Evolutionary conservation across 441 rosid species (phyloP).

Genomic region (Rhodomyrtus psidioides): DNA sequence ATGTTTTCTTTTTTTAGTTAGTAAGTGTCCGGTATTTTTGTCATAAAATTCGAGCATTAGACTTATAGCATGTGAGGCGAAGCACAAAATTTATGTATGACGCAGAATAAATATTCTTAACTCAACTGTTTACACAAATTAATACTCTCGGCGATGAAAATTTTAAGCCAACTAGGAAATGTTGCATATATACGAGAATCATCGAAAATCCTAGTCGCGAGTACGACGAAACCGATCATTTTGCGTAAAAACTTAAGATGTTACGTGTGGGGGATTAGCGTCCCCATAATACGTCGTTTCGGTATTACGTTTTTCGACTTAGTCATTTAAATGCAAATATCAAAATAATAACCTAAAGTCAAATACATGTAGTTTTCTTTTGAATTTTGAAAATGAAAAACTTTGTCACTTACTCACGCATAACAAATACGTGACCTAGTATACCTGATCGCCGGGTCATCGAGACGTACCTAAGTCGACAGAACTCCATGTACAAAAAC

Average conservation of each 20-base stretch:
- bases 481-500: too few relatives aligned
- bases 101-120: too few relatives aligned
- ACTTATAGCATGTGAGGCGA: too few relatives aligned
- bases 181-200: neutral
- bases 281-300: neutral
- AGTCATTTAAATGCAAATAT: neutral
- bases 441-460: too few relatives aligned
- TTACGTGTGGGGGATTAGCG: neutral
- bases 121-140: too few relatives aligned
- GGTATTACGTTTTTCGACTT: neutral
- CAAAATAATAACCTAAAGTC: neutral
- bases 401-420: rapidly evolving
- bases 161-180: too few relatives aligned
- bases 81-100: too few relatives aligned
- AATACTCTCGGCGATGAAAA: too few relatives aligned
- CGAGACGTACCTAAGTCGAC: too few relatives aligned
- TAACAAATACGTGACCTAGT: too few relatives aligned
- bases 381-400: neutral
- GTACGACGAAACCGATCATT: neutral
- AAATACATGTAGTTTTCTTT: neutral
- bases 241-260: neutral
- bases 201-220: neutral
- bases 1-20: neutral
- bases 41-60: too few relatives aligned
- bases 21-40: too few relatives aligned